Conservation (phyloP, 2,329 filamentous ascomycete genomes). For the Ilyonectria sp. region DNA sequence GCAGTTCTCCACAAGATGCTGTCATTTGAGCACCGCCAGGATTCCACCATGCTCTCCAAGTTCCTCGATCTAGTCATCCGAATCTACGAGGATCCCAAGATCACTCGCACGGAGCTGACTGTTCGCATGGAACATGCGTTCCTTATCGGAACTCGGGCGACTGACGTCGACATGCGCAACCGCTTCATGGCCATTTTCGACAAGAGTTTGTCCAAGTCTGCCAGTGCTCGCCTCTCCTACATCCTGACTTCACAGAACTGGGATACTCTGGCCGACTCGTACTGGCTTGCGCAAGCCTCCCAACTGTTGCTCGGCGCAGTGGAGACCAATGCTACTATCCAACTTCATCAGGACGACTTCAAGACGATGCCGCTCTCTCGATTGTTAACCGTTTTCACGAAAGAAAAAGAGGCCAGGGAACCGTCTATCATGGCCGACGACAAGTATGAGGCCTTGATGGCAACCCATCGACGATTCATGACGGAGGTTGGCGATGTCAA, state of each 20-base stretch:
- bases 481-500: constrained; percentile 88
- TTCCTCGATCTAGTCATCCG: constrained; percentile 97
- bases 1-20: constrained; percentile 99
- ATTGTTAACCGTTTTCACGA: constrained; percentile 80
- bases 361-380: constrained; percentile 81
- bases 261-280: constrained; percentile 94
- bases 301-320: constrained; percentile 93
- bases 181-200: constrained; percentile 98
- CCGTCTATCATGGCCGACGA: constrained; percentile 83
- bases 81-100: constrained; percentile 98
- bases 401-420: constrained; percentile 80
- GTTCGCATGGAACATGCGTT: constrained; percentile 99
- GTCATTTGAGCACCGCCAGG: constrained; percentile 88
- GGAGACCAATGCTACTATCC: constrained; percentile 84
- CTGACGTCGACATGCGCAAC: constrained; percentile 96
- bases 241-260: constrained; percentile 94
- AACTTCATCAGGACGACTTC: constrained; percentile 89
- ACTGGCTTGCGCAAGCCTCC: constrained; percentile 96
- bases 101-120: constrained; percentile 93
- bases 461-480: constrained; percentile 86
- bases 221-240: constrained; percentile 89
- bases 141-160: constrained; percentile 91
- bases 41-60: constrained; percentile 88
- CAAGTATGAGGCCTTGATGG: constrained; percentile 84
- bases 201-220: constrained; percentile 92